Evolutionary conservation across 2,329 filamentous ascomycete species (phyloP), one percentile per base, ranked within the genome.

Genomic region (Penicillium polonicum): DNA sequence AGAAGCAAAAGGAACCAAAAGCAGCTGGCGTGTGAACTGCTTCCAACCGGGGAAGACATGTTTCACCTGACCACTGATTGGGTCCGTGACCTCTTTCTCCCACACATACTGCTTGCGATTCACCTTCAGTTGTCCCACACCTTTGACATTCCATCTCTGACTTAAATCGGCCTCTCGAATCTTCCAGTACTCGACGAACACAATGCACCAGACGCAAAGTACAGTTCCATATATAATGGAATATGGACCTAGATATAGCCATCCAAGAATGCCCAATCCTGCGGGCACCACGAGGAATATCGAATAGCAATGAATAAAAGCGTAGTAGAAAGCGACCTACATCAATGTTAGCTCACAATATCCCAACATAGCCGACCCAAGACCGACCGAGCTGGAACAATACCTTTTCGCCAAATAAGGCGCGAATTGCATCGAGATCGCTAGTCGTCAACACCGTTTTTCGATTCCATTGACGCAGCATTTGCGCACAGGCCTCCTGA

Each of bases 101-200:
- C 90, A 90, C 64, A 85, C 77, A 74, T 96, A 97, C 67, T 93
- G 84, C 36, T 85, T 83, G 46, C 92, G 84, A 63, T 88, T 89
- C 43, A 85, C 85, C 68, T 96, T 90, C 52, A 97, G 91, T 49
- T 81, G 83, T 4, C 90, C 92, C 1, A 96, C 92, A 7, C 90
- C 89, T 50, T 89, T 87, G 3, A 96, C 92, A 15, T 90, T 89
- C 93, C 93, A 97, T 66, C 91, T 85, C 17, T 96, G 85, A 9
- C 88, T 88, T 8, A 97, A 80, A 70, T 97, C 92, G 1, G 87
- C 81, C 74, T 97, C 91, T 73, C 95, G 91, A 68, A 93, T 89
- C 78, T 95, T 96, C 93, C 93, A 97, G 75, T 90, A 96, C 72
- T 97, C 93, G 56, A 96, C 89, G 70, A 97, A 97, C 48, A 93